Percentiles rank a stretch among this genome's conserved stretches.
Conservation (phyloP, 2,329 filamentous ascomycete species). For the Rhinocladiella similis region DNA sequence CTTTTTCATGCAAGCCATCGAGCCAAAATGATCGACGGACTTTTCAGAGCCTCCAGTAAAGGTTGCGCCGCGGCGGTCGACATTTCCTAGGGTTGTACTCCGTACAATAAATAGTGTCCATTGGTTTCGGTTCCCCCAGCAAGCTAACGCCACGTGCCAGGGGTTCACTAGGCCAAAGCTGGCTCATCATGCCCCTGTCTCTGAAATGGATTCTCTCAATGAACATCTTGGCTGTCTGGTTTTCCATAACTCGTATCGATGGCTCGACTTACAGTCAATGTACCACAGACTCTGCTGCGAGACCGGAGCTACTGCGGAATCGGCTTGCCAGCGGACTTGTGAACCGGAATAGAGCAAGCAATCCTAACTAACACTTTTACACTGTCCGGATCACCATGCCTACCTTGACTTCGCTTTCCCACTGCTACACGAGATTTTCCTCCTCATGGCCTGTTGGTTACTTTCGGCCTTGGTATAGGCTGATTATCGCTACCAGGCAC, state of each 20-base stretch:
- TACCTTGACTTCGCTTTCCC: too few species aligned
- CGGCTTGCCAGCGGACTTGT: background rate
- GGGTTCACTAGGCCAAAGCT: background rate
- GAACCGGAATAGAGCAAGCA: too few species aligned
- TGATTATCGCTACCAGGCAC: too few species aligned
- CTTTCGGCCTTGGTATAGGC: too few species aligned
- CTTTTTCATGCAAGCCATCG: background rate
- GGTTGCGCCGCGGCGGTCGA: background rate
- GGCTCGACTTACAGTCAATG: background rate
- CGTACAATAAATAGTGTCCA: too few species aligned
- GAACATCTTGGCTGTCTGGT: background rate
- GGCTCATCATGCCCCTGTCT: background rate
- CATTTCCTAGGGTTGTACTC: too few species aligned
- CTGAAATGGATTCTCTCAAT: background rate
- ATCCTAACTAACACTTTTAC: too few species aligned
- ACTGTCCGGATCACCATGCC: too few species aligned
- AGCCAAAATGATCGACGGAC: background rate
- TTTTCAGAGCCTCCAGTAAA: background rate
- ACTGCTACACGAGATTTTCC: too few species aligned
- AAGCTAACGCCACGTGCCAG: slow-evolving; percentile 3
- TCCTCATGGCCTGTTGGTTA: too few species aligned
- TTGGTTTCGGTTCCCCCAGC: background rate
- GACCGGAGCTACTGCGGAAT: background rate
- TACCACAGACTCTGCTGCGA: too few species aligned
- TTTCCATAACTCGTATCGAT: background rate